Evolutionary conservation across 2,329 filamentous ascomycete genomes (phyloP).

Genomic region (Ceratocystis lukuohia): DNA sequence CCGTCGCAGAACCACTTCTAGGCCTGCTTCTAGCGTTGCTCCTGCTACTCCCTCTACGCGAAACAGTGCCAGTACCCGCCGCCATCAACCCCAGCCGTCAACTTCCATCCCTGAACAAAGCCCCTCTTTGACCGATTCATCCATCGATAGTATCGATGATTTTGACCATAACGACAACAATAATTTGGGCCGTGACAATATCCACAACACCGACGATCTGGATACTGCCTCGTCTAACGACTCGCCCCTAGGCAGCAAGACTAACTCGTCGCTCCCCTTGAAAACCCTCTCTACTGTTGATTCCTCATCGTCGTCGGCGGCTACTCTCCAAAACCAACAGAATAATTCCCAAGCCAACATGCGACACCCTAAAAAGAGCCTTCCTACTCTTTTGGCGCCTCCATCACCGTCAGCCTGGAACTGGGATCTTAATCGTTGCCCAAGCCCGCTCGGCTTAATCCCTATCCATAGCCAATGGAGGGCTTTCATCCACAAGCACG

Average conservation of each 20-base stretch:
- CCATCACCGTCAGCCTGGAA: constrained; percentile 54
- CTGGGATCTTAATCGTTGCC: constrained; percentile 84
- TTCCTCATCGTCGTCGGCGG: neutral
- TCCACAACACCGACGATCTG: neutral
- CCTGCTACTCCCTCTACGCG: neutral
- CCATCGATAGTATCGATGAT: constrained; percentile 14
- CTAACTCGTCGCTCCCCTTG: neutral
- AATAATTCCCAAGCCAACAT: constrained; percentile 4
- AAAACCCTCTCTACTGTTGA: neutral
- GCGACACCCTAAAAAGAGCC: constrained; percentile 21
- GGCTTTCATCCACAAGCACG: constrained; percentile 86
- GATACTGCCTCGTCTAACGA: constrained; percentile 15
- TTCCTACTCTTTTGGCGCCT: constrained; percentile 58
- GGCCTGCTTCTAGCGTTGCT: constrained; percentile 10
- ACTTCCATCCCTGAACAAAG: constrained; percentile 8
- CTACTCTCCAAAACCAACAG: neutral
- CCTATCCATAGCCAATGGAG: constrained; percentile 89
- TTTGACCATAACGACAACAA: constrained; percentile 11
- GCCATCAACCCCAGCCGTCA: neutral
- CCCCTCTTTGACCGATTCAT: constrained; percentile 13
- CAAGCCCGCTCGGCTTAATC: constrained; percentile 84
- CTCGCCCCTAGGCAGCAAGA: constrained; percentile 11
- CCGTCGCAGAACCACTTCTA: constrained; percentile 28
- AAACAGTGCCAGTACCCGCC: constrained; percentile 4
- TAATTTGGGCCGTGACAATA: neutral